A percentile compares a stretch with the other conserved stretches of the same genome.
Evolutionary conservation across 495 filamentous ascomycete genomes (phyloP).

Genomic region (Achaetomiella virescens): DNA sequence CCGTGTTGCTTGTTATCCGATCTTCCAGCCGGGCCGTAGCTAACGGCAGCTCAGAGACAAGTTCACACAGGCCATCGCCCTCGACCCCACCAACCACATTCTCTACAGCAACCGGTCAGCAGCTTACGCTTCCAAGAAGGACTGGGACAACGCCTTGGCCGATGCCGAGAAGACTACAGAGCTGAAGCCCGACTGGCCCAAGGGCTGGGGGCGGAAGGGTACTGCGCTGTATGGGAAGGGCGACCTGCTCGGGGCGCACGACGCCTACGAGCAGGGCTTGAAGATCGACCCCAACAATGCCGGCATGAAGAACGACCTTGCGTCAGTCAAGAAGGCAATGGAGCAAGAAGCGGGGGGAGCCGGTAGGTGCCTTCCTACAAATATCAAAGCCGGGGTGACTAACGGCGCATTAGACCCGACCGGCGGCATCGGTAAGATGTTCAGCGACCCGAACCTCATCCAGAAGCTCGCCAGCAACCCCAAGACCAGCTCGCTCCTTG

Average conservation of each 20-base stretch:
- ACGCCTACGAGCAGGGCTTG: conserved; percentile 86
- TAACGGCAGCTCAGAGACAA: conserved; percentile 56
- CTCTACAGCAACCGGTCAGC: conserved; percentile 97
- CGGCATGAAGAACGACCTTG: conserved; percentile 82
- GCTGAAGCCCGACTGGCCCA: conserved; percentile 96
- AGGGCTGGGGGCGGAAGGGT: conserved; percentile 89
- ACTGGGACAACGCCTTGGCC: conserved; percentile 75
- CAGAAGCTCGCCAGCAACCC: conserved; percentile 90
- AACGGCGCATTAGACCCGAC: conserved; percentile 52
- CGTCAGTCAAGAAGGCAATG: conserved; percentile 80
- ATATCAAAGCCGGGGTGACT: neutral
- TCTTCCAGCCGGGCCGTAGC: neutral
- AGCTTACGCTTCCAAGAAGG: conserved; percentile 84
- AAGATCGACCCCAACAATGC: conserved; percentile 88
- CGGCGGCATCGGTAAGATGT: conserved; percentile 79
- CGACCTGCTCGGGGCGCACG: conserved; percentile 74
- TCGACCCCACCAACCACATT: conserved; percentile 86
- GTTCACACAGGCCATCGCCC: conserved; percentile 87
- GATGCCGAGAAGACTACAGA: conserved; percentile 91
- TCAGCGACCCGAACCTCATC: conserved; percentile 83
- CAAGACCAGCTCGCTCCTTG: conserved; percentile 81
- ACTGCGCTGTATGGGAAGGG: conserved; percentile 81
- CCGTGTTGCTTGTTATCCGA: neutral
- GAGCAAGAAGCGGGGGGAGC: conserved; percentile 66
- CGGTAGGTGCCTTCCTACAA: conserved; percentile 34